These are phyloP conservation scores for Microbotryum lychnidis-dioicae DNA, from an alignment of 1,284 basidiomycete species.

Conservation along the genomic window DNA sequence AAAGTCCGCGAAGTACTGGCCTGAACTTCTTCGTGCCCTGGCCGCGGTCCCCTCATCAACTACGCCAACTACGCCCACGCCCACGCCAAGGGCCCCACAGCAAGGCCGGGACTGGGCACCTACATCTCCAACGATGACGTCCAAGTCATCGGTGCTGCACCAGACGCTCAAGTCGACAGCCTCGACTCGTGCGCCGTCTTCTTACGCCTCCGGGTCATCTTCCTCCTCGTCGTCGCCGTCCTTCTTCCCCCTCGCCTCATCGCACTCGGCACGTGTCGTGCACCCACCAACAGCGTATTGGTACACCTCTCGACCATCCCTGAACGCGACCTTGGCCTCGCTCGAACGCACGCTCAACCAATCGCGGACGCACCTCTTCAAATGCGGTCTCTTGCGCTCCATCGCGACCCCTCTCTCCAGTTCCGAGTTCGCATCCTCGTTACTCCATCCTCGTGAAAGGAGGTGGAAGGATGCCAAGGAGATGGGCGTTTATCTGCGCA, in stretches of 20 bases:
- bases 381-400: constrained; percentile 27
- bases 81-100: too few relatives aligned
- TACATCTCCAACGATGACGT: too few relatives aligned
- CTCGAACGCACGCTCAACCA: constrained; percentile 23
- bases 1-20: too few relatives aligned
- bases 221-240: not conserved
- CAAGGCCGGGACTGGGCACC: too few relatives aligned
- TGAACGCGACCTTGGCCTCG: constrained; percentile 23
- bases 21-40: too few relatives aligned
- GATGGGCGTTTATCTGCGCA: constrained; percentile 26
- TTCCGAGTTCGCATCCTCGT: constrained; percentile 12
- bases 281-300: constrained; percentile 23
- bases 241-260: constrained; percentile 1
- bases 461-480: constrained; percentile 26
- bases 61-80: too few relatives aligned
- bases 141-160: too few relatives aligned
- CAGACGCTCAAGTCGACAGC: too few relatives aligned
- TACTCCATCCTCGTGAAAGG: constrained; percentile 24
- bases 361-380: constrained; percentile 30
- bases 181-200: too few relatives aligned
- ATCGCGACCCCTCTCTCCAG: constrained; percentile 11
- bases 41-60: too few relatives aligned
- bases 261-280: not conserved
- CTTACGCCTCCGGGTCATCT: too few relatives aligned
- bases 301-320: constrained; percentile 32